Percentiles rank a stretch among this genome's conserved stretches.
Evolutionary conservation across 2,329 filamentous ascomycete genomes (phyloP).

Genomic region (Aureobasidium sp.): DNA sequence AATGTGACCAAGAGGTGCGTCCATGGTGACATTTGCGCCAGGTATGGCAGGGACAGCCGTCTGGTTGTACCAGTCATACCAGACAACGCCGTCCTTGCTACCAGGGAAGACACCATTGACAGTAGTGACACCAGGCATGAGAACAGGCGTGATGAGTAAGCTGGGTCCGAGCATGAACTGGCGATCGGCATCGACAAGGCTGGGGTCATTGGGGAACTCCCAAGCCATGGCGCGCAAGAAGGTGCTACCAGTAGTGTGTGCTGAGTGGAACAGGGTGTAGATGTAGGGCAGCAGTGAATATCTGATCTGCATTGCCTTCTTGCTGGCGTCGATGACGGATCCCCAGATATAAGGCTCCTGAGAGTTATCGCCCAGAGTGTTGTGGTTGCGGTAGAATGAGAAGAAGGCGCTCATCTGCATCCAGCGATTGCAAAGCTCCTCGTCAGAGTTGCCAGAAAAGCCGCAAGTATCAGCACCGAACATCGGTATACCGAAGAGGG

Average conservation of each 20-base stretch:
- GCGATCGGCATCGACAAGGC: conserved; percentile 57
- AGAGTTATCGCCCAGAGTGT: conserved; percentile 50
- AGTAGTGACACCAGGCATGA: conserved; percentile 53
- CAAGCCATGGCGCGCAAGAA: conserved; percentile 67
- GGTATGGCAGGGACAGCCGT: conserved; percentile 45
- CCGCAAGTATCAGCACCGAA: conserved; percentile 65
- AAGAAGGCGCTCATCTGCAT: conserved; percentile 69
- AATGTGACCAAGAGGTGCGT: conserved; percentile 60
- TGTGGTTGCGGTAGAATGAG: conserved; percentile 72
- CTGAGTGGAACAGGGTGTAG: conserved; percentile 65
- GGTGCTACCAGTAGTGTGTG: conserved; percentile 59
- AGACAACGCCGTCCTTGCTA: conserved; percentile 51
- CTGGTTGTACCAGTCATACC: conserved; percentile 78
- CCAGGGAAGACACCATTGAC: conserved; percentile 67
- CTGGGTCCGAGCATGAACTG: conserved; percentile 66
- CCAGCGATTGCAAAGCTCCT: conserved; percentile 67
- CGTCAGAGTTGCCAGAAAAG: conserved; percentile 59
- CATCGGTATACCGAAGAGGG: conserved; percentile 70
- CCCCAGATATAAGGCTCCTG: conserved; percentile 70
- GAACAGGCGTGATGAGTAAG: conserved; percentile 60
- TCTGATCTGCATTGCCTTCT: conserved; percentile 61
- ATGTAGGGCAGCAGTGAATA: conserved; percentile 68
- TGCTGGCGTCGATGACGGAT: conserved; percentile 57
- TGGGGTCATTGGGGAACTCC: conserved; percentile 67
- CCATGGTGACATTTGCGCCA: conserved; percentile 53